Evolutionary conservation across 768 basidiomycete species (phyloP).

Genomic region (Neoboletus subvelutipes): DNA sequence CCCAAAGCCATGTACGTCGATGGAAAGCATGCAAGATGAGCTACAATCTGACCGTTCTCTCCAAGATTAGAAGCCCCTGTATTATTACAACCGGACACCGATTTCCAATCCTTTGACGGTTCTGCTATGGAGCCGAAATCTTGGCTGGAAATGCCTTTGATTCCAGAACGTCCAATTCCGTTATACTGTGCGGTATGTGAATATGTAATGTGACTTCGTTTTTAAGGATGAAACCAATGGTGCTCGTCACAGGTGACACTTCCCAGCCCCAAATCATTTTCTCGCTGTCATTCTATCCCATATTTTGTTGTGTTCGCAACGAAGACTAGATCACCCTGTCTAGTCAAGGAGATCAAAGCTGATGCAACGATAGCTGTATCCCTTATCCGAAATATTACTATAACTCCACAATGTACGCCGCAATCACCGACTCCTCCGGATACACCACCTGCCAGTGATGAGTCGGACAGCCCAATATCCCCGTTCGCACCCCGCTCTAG

Average conservation of each 20-base stretch:
- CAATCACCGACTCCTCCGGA: slow-evolving; percentile 49
- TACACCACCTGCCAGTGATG: slow-evolving; percentile 49
- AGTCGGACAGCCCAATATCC: slow-evolving; percentile 30
- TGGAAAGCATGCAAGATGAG: background rate
- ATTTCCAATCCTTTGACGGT: slow-evolving; percentile 59
- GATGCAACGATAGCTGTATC: slow-evolving; percentile 73
- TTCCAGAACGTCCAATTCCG: slow-evolving; percentile 59
- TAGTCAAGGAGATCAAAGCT: slow-evolving; percentile 64
- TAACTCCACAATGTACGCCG: slow-evolving; percentile 41
- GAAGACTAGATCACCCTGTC: slow-evolving; percentile 48
- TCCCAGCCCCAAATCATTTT: slow-evolving; percentile 59
- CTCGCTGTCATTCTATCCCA: slow-evolving; percentile 60
- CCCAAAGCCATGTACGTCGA: slow-evolving; percentile 49
- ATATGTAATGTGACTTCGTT: background rate
- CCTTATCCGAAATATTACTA: slow-evolving; percentile 57
- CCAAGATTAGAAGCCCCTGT: slow-evolving; percentile 65
- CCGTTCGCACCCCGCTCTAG: slow-evolving; percentile 10
- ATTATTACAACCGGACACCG: slow-evolving; percentile 56
- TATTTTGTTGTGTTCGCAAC: slow-evolving; percentile 76
- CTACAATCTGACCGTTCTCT: slow-evolving; percentile 3
- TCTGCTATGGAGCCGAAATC: slow-evolving; percentile 42
- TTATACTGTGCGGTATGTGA: slow-evolving; percentile 64
- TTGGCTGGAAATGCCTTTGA: slow-evolving; percentile 71
- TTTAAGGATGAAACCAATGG: slow-evolving; percentile 1
- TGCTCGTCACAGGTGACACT: slow-evolving; percentile 49